Conservation (phyloP, 2,329 filamentous ascomycete species). For the Fusarium tuaranense region DNA sequence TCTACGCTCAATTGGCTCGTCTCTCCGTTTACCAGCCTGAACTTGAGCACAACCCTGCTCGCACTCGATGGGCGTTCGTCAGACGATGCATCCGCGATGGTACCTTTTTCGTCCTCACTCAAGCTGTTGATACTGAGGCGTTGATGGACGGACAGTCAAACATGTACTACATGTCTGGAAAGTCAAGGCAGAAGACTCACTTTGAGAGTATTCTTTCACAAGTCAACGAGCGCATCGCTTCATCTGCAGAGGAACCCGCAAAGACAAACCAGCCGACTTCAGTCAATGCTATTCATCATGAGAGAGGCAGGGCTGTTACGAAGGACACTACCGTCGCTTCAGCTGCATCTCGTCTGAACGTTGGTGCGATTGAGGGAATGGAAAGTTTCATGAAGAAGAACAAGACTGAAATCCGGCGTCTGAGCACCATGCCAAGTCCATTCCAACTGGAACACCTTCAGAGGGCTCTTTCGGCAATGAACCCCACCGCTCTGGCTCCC, state of each 20-base stretch:
- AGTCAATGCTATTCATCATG: slow-evolving; percentile 30
- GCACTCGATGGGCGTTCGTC: slow-evolving; percentile 64
- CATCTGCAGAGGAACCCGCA: neutral
- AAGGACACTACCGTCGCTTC: neutral
- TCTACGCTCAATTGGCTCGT: slow-evolving; percentile 63
- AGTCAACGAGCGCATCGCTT: slow-evolving; percentile 24
- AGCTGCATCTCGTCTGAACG: slow-evolving; percentile 15
- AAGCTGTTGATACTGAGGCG: slow-evolving; percentile 40
- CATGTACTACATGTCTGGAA: slow-evolving; percentile 26
- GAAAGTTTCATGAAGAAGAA: slow-evolving; percentile 35
- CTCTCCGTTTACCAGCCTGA: slow-evolving; percentile 63
- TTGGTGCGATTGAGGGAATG: slow-evolving; percentile 21
- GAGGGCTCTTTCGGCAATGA: neutral
- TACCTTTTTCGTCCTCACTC: slow-evolving; percentile 62
- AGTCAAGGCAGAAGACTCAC: slow-evolving; percentile 27
- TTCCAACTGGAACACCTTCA: slow-evolving; percentile 17
- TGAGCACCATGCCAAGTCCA: slow-evolving; percentile 23
- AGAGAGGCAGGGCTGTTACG: neutral
- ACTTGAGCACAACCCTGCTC: slow-evolving; percentile 64
- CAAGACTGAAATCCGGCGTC: slow-evolving; percentile 25
- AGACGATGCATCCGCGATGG: slow-evolving; percentile 61
- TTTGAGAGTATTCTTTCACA: slow-evolving; percentile 37
- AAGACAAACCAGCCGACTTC: neutral
- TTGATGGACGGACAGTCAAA: slow-evolving; percentile 7
- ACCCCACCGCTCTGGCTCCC: neutral